phyloP scores from a whole-genome alignment of 768 basidiomycete genomes.

The Porphyrellus cyaneotinctus region DNA sequence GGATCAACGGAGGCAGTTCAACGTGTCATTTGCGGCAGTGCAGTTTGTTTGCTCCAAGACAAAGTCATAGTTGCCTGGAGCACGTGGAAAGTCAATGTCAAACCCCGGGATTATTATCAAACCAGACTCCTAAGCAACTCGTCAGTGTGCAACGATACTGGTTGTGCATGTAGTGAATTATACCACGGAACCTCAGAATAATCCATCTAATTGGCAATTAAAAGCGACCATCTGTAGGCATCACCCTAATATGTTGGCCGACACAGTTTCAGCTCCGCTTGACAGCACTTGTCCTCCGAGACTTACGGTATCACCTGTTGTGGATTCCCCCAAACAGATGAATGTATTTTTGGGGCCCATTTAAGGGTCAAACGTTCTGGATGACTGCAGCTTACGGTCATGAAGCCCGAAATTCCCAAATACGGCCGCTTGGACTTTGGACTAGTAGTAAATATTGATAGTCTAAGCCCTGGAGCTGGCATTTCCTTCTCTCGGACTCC shows the following conservation, averaged over 20 bases:
- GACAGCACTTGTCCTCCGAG: no score
- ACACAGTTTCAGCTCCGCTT: not conserved
- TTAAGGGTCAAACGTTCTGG: slow-evolving; percentile 1
- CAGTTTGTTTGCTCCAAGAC: slow-evolving; percentile 13
- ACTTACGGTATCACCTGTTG: slow-evolving; percentile 14
- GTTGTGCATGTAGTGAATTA: no score
- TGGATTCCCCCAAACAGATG: not conserved
- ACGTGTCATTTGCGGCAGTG: slow-evolving; percentile 5
- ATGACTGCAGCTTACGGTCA: slow-evolving; percentile 29
- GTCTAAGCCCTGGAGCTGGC: no score
- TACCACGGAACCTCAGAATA: slow-evolving; percentile 21
- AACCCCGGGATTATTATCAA: not conserved
- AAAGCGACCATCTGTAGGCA: slow-evolving; percentile 7
- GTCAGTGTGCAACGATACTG: no score
- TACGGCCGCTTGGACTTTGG: not conserved
- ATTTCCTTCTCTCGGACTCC: no score
- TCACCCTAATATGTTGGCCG: not conserved
- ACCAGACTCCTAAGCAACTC: slow-evolving; percentile 15
- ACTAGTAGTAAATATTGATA: no score
- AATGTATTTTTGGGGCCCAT: no score
- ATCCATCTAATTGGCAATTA: slow-evolving; percentile 9
- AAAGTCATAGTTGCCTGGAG: slow-evolving; percentile 17
- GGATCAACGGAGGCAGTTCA: slow-evolving; percentile 16
- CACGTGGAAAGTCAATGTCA: slow-evolving; percentile 1
- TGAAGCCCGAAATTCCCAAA: slow-evolving; percentile 16